Base-by-base conservation (phyloP, 2,329 filamentous ascomycete species). In the Dothidotthia symphoricarpi region DNA sequence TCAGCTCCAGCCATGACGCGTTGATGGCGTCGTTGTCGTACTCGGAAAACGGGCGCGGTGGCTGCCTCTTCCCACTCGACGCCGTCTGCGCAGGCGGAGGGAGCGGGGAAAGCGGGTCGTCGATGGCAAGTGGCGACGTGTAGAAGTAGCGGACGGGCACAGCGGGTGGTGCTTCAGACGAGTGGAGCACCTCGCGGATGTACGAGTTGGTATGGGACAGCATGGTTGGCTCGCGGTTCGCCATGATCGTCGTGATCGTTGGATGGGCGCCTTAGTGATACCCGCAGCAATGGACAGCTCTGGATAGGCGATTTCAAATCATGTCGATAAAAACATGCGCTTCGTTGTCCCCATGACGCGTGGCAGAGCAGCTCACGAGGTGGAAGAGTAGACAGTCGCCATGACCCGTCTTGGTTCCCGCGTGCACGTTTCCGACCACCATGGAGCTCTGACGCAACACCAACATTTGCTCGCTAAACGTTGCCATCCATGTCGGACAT, bases 1-100 rank as follows among this genome's bases (percentile, higher is more conserved):
- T 74, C 12, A 93, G 72, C 12, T 73, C 69, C 28, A 83, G 68
- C 87, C 90, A 95, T 24, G 87, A 81, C 47, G 81, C 79, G 61
- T 95, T 88, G 10, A 95, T 73, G 2, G 84, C 81, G 50, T 83
- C 80, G 51, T 91, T 94, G 68, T 95, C 89, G 41, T 80, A 82
- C 4, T 75, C 75, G 0, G 86, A 85, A 65, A 95, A 95, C 0
- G 89, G 88, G 28, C 86, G 81, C 7, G 88, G 79, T 31, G 81
- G 78, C 24, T 77, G 75, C 53, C 77, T 82, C 24, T 74, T 67
- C 11, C 75, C 61, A 34, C 61, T 66, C 39, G 70, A 63, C 34
- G 63, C 39, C 31, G 62, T 37, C 19, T 66, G 64, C 15, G 68
- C 83, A 47, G 63, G 76, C 55, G 59, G 78, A 62, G 64, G 80